phyloP scores from a whole-genome alignment of 192 early-diverging fungal species.

The Mortierella alpina region DNA sequence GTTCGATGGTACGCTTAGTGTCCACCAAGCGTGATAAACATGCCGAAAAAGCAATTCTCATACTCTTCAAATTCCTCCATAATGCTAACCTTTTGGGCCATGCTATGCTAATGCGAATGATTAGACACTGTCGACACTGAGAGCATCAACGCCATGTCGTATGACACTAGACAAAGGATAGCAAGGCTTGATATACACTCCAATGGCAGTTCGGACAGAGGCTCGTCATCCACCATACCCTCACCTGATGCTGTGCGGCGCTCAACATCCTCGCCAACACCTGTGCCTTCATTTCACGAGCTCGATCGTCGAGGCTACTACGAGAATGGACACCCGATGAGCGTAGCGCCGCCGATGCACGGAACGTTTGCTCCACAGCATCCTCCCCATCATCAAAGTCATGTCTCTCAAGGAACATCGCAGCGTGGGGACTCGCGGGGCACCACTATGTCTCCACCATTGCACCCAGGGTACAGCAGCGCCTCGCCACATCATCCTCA shows the following conservation, averaged over 20 bases:
- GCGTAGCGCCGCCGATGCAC: not conserved
- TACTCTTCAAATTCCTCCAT: not conserved
- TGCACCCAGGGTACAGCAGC: constrained; percentile 10
- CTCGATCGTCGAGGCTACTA: constrained; percentile 3
- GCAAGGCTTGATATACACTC: constrained; percentile 40
- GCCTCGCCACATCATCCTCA: constrained; percentile 11
- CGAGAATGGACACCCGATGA: not conserved
- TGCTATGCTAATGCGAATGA: not conserved
- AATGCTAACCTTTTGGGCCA: constrained; percentile 4
- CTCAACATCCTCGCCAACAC: constrained; percentile 33
- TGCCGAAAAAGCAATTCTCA: constrained; percentile 2
- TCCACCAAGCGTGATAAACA: constrained; percentile 10
- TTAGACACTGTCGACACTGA: constrained; percentile 40
- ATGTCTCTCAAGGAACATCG: not conserved
- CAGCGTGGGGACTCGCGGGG: constrained; percentile 2
- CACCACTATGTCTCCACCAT: constrained; percentile 21
- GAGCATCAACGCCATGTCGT: constrained; percentile 24
- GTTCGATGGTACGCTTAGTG: constrained; percentile 29
- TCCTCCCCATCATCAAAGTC: constrained; percentile 5
- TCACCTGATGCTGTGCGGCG: constrained; percentile 32
- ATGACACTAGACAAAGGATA: constrained; percentile 42
- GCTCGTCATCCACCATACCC: constrained; percentile 19
- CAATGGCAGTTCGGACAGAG: constrained; percentile 32
- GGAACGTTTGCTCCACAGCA: constrained; percentile 1
- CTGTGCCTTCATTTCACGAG: constrained; percentile 6